A percentile compares a stretch with the other conserved stretches of the same genome.
Conservation (phyloP, 192 early-diverging fungal genomes). For the Gamsiella multidivaricata region DNA sequence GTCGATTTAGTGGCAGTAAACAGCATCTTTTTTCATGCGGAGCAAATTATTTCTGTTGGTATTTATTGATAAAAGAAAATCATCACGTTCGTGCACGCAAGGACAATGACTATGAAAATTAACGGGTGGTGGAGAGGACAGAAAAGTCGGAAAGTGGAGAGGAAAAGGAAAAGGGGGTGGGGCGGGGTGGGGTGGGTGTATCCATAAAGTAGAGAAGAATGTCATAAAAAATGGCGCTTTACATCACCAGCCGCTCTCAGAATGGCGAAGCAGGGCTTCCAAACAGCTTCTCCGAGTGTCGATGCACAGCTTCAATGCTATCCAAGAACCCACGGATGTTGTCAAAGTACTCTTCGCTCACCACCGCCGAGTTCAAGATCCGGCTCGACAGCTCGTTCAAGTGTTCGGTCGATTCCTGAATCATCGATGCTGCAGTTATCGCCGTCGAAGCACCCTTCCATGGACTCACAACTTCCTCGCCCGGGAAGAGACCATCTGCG, state of each 20-base stretch:
- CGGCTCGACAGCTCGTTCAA: conserved; percentile 33
- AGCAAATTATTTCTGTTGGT: no score
- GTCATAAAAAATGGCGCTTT: no score
- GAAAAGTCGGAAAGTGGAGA: not conserved
- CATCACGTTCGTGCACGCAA: conserved; percentile 6
- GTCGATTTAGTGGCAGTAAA: no score
- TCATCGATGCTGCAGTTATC: not conserved
- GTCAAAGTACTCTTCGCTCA: conserved; percentile 52
- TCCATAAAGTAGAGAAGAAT: no score
- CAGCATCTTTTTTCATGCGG: no score
- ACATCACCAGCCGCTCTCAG: no score
- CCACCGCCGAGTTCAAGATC: conserved; percentile 26
- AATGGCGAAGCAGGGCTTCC: not conserved
- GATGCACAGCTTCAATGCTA: conserved; percentile 42
- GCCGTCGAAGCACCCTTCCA: no score
- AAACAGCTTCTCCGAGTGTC: conserved; percentile 34
- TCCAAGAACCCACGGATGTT: conserved; percentile 49
- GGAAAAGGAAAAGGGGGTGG: not conserved
- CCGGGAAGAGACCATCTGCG: conserved; percentile 3
- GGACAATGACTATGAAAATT: not conserved
- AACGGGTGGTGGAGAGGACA: not conserved
- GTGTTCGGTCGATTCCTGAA: conserved; percentile 26
- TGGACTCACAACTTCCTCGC: conserved; percentile 20
- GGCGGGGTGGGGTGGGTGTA: no score
- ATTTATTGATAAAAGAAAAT: conserved; percentile 5